Evolutionary conservation across 78 protist species (phyloP).

Genomic region (Tieghemostelium lacteum): DNA sequence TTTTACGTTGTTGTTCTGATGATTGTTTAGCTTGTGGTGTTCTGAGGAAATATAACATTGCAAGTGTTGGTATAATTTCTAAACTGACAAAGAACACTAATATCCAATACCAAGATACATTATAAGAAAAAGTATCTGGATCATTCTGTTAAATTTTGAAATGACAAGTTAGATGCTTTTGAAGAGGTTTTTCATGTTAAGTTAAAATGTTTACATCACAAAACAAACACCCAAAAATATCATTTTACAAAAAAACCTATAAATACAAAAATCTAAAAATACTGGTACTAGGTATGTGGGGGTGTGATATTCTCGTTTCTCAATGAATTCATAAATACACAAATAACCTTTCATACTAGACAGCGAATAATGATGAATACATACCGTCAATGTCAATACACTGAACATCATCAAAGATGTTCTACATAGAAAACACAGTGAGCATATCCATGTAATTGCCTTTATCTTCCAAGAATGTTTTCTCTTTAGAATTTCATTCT

Average conservation of each 20-base stretch:
- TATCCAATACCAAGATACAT: slow-evolving; percentile 30
- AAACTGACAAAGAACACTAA: slow-evolving; percentile 9
- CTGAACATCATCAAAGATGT: slow-evolving; percentile 44
- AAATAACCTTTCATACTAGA: too few relatives aligned
- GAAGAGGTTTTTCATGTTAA: too few relatives aligned
- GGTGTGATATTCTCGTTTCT: too few relatives aligned
- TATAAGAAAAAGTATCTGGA: slow-evolving; percentile 50
- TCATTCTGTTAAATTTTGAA: neutral
- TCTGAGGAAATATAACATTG: slow-evolving; percentile 8
- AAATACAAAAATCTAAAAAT: too few relatives aligned
- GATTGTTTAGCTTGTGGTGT: too few relatives aligned
- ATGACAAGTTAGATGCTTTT: neutral
- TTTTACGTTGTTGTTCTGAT: neutral
- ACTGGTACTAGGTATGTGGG: too few relatives aligned
- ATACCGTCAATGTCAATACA: slow-evolving; percentile 21
- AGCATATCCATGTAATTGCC: slow-evolving; percentile 63
- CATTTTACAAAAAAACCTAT: too few relatives aligned
- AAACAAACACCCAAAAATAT: too few relatives aligned
- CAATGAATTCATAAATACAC: too few relatives aligned
- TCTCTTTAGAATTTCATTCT: slow-evolving; percentile 20
- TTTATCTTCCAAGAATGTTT: slow-evolving; percentile 56
- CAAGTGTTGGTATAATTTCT: slow-evolving; percentile 25
- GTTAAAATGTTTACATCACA: neutral
- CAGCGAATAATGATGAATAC: neutral
- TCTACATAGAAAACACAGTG: slow-evolving; percentile 37